Evolutionary conservation across 2,329 filamentous ascomycete genomes (phyloP).

Genomic region (Curvularia verruculosa): DNA sequence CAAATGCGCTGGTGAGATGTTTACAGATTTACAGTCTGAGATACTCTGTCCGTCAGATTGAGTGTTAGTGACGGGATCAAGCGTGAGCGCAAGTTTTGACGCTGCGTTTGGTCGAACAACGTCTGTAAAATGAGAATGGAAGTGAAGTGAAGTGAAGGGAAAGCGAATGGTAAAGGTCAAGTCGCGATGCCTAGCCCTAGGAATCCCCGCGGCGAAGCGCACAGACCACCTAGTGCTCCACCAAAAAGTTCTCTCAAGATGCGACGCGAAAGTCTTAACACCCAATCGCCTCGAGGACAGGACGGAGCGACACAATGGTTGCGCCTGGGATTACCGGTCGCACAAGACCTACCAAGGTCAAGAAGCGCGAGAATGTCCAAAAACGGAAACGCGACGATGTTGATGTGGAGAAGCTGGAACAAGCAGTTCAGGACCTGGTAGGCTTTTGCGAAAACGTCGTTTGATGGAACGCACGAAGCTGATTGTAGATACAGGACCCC

Average conservation of each 20-base stretch:
- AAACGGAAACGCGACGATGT: slow-evolving; percentile 63
- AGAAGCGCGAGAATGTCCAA: slow-evolving; percentile 57
- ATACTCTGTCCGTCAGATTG: not conserved
- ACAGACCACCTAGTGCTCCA: slow-evolving; percentile 28
- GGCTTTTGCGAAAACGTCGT: not conserved
- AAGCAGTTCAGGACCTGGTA: slow-evolving; percentile 53
- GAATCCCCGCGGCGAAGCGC: slow-evolving; percentile 32
- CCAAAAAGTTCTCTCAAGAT: slow-evolving; percentile 35
- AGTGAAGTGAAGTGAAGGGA: not conserved
- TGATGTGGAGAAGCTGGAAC: slow-evolving; percentile 55
- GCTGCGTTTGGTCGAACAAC: not conserved
- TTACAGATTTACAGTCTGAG: not conserved
- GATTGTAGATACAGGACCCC: slow-evolving; percentile 58
- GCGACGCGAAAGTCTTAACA: slow-evolving; percentile 20
- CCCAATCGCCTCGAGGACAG: slow-evolving; percentile 1
- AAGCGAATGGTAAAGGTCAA: not conserved
- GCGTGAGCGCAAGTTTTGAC: not conserved
- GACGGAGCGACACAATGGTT: slow-evolving; percentile 32
- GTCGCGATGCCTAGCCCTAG: slow-evolving; percentile 5
- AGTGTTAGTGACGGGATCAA: not conserved
- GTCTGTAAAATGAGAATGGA: not conserved
- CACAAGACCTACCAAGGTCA: slow-evolving; percentile 61
- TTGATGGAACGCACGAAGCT: not conserved
- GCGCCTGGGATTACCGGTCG: slow-evolving; percentile 49
- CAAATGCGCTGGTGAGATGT: not conserved